Conservation (phyloP, 495 filamentous ascomycete genomes). For the Hypomontagnella monticulosa region DNA sequence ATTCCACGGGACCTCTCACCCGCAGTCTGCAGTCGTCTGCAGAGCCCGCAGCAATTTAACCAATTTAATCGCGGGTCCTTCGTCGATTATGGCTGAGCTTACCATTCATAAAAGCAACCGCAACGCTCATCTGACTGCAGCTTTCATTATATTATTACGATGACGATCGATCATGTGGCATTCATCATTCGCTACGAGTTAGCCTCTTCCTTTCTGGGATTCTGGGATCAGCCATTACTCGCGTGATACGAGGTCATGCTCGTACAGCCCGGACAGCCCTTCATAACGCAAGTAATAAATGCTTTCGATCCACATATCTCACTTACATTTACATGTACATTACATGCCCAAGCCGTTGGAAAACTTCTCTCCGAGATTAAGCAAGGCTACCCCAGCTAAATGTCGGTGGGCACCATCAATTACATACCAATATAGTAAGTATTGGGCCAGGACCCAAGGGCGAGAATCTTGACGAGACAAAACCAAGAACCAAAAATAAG, state of each 20-base stretch:
- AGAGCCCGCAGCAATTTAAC: constrained; percentile 28
- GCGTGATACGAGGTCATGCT: constrained; percentile 39
- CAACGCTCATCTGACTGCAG: constrained; percentile 27
- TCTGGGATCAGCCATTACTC: constrained; percentile 19
- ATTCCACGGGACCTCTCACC: constrained; percentile 30
- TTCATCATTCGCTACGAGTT: constrained; percentile 22
- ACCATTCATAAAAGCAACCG: constrained; percentile 5
- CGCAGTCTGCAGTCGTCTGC: constrained; percentile 18
- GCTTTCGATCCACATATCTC: constrained; percentile 24
- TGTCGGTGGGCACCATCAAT: constrained; percentile 8
- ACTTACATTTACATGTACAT: constrained; percentile 25
- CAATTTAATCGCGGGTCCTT: constrained; percentile 24
- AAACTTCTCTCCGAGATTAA: constrained; percentile 37
- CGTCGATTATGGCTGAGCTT: constrained; percentile 7
- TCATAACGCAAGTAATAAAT: constrained; percentile 26
- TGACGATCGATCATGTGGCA: constrained; percentile 34
- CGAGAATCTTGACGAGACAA: background rate
- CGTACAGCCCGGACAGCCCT: background rate
- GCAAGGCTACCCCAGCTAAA: constrained; percentile 32
- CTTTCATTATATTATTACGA: constrained; percentile 22
- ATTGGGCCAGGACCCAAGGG: background rate
- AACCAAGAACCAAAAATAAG: background rate
- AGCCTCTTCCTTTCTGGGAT: constrained; percentile 6
- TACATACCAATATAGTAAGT: background rate
- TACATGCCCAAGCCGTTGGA: constrained; percentile 37